phyloP scores from a whole-genome alignment of 2,329 filamentous ascomycete species.

The Dactylella cylindrospora region DNA sequence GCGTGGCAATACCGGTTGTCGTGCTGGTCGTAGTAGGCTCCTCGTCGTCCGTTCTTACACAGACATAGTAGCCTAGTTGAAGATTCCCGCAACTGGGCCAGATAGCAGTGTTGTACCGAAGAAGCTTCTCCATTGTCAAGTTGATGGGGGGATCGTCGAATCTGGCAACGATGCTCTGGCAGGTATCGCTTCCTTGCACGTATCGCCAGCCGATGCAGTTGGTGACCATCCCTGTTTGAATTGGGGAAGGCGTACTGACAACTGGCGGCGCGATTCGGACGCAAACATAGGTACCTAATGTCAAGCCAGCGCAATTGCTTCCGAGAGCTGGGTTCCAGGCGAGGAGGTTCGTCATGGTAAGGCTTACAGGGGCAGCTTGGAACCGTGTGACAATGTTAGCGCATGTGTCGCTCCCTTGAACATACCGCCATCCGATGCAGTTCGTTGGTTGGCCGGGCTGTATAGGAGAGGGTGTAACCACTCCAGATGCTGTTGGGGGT shows the following conservation, averaged over 20 bases:
- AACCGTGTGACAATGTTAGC: conserved; percentile 19
- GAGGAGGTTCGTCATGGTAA: conserved; percentile 15
- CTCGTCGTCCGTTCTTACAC: neutral
- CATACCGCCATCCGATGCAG: conserved; percentile 11
- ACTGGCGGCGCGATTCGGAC: neutral
- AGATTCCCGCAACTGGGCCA: too few species aligned
- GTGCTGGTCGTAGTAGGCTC: conserved; percentile 3
- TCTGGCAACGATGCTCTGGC: neutral
- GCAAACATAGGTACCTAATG: conserved; percentile 2
- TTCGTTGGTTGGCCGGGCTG: conserved; percentile 6
- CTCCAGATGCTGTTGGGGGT: neutral
- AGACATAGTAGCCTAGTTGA: neutral
- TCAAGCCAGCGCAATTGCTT: conserved; percentile 8
- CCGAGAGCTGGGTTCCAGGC: conserved; percentile 17
- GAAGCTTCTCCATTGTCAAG: neutral
- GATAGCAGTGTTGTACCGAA: conserved; percentile 6
- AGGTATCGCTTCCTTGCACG: conserved; percentile 6
- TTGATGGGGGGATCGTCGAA: neutral
- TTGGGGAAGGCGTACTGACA: conserved; percentile 7
- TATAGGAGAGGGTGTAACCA: conserved; percentile 1
- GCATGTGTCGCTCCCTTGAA: conserved; percentile 10
- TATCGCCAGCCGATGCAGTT: conserved; percentile 2
- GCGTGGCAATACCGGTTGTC: neutral
- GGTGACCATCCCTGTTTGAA: neutral
- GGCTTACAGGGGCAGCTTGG: neutral